Base-by-base conservation (phyloP, 169 alveolate genomes). In the Babesia sp. region DNA sequence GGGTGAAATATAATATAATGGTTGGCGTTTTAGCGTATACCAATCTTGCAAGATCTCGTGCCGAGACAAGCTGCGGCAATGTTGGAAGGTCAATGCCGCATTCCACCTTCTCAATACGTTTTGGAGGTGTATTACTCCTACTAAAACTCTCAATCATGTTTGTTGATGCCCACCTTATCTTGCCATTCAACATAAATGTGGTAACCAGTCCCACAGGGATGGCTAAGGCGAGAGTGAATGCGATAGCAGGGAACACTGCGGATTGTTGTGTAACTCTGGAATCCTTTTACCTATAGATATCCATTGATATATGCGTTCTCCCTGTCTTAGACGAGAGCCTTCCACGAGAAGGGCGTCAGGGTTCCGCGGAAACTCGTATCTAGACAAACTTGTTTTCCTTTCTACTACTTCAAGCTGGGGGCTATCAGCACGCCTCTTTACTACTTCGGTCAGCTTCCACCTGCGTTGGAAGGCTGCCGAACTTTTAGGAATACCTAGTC, bases 311-410 rank as follows among this genome's bases (percentile, higher is more conserved):
- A 51, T 14, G 29, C 68, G 66, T 22, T 69, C 79, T 11, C 69
- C 79, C 8, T 28, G 68, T 8, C 28, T 41, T 0, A 69, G 46
- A 20, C 58, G 34, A 12, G 11, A 8, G 18, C 63, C 44, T 1
- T 69, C 79, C 20, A 69, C 67, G 37, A 69, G 56, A 3, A 69
- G 58, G 3, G 79, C 67, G 24, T 51, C 68, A 3, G 67, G 54
- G 26, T 69, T 33, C 18, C 55, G 50, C 0, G 79, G 79, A 22
- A 53, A 51, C 41, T 5, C 16, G 33, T 69, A 69, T 28, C 45
- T 28, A 12, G 63, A 45, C 18, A 64, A 1, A n/a, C 11, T 36
- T 8, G 0, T 5, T 31, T 26, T 45, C 34, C 22, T n/a, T 11
- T 46, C 34, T 14, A 42, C 50, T 3, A 64, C 53, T 3, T 33